Conservation (phyloP, 148 eudicot species). For the Cornus kousa region DNA sequence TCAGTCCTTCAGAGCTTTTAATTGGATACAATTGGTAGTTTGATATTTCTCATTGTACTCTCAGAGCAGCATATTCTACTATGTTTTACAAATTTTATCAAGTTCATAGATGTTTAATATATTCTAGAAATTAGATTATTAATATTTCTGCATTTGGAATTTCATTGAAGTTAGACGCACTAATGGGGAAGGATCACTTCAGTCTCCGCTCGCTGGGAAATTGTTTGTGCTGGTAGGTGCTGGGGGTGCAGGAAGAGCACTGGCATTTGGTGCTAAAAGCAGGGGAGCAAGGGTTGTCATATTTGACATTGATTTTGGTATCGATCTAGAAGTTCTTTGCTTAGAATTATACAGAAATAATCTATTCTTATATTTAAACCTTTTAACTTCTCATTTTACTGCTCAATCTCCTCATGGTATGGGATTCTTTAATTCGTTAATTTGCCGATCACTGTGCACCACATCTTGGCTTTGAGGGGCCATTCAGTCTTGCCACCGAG, state of each 20-base stretch:
- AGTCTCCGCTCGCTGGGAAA: conserved; percentile 38
- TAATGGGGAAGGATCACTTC: conserved; percentile 12
- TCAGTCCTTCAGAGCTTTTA: not conserved
- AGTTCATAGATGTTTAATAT: conserved; percentile 4
- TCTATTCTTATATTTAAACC: not conserved
- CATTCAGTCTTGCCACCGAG: not conserved
- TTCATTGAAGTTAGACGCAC: conserved; percentile 20
- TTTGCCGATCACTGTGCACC: conserved; percentile 11
- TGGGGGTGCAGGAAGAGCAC: conserved; percentile 61
- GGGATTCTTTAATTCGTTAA: not conserved
- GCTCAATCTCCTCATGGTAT: not conserved
- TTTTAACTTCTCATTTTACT: not conserved
- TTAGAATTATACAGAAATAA: not conserved
- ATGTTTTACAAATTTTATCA: not conserved
- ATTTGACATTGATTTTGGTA: conserved; percentile 48
- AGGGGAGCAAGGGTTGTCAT: conserved; percentile 42
- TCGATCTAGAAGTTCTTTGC: not conserved
- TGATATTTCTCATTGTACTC: not conserved
- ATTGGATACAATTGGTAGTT: not conserved
- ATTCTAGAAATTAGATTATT: not conserved
- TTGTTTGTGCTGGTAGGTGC: conserved; percentile 50
- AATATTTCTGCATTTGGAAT: not conserved
- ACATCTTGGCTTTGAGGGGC: not conserved
- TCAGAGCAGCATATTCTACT: not conserved
- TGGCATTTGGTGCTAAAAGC: conserved; percentile 49